Conservation (phyloP, 2,329 filamentous ascomycete species). For the Xylariomycetidae sp. region DNA sequence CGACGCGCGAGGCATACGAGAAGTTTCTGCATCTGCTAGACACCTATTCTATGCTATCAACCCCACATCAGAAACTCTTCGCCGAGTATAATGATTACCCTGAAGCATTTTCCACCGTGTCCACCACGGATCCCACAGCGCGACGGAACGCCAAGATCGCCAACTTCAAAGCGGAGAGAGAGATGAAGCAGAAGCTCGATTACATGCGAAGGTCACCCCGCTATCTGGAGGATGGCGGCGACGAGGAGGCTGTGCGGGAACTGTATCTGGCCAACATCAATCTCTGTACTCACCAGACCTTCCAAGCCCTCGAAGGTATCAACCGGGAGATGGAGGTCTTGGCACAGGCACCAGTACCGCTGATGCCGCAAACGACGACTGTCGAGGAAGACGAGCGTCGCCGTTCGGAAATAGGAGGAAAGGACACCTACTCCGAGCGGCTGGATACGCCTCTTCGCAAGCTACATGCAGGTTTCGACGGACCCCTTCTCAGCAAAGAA, state of each 20-base stretch:
- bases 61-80: slow-evolving; percentile 61
- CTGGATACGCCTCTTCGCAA: slow-evolving; percentile 61
- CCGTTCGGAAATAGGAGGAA: slow-evolving; percentile 25
- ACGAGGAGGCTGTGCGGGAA: slow-evolving; percentile 78
- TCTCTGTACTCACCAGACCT: slow-evolving; percentile 70
- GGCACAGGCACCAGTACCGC: slow-evolving; percentile 59
- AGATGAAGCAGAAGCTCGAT: slow-evolving; percentile 76
- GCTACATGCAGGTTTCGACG: slow-evolving; percentile 45
- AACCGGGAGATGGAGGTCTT: slow-evolving; percentile 81
- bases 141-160: slow-evolving; percentile 79
- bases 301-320: slow-evolving; percentile 81
- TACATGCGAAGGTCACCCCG: slow-evolving; percentile 37
- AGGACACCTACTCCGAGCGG: slow-evolving; percentile 61
- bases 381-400: slow-evolving; percentile 41
- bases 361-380: slow-evolving; percentile 35
- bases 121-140: slow-evolving; percentile 54
- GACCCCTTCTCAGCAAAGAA: slow-evolving; percentile 68
- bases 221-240: slow-evolving; percentile 52
- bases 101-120: slow-evolving; percentile 65
- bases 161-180: slow-evolving; percentile 79
- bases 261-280: slow-evolving; percentile 71
- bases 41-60: slow-evolving; percentile 66
- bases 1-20: slow-evolving; percentile 68
- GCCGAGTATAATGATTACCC: slow-evolving; percentile 68
- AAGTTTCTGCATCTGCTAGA: slow-evolving; percentile 71